Conservation (phyloP, 495 filamentous ascomycete species). For the Aspergillus nidulans region DNA sequence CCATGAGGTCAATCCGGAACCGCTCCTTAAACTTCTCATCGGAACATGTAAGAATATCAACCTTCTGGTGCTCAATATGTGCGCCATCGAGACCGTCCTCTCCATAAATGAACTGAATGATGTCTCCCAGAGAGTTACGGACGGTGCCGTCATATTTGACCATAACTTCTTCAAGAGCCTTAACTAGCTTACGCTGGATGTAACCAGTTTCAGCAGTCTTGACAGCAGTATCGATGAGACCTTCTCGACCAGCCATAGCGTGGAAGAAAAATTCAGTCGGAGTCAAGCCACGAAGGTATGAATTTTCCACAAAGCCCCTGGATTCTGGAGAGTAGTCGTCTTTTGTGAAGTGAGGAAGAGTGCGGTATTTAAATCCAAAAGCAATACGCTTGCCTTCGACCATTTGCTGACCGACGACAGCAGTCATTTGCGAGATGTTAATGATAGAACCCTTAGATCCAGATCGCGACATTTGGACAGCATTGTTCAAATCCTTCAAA, state of each 20-base stretch:
- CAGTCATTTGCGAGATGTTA: conserved; percentile 99
- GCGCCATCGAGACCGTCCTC: conserved; percentile 93
- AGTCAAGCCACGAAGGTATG: conserved; percentile 92
- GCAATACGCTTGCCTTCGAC: conserved; percentile 99
- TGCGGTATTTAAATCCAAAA: conserved; percentile 98
- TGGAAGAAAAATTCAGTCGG: conserved; percentile 99
- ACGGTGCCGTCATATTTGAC: conserved; percentile 97
- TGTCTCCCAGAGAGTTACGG: conserved; percentile 91
- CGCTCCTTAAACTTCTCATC: conserved; percentile 66
- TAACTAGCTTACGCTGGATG: conserved; percentile 96
- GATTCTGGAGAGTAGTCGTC: conserved; percentile 98
- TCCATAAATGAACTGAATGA: conserved; percentile 96
- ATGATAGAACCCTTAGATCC: conserved; percentile 98
- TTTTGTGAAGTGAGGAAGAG: conserved; percentile 96
- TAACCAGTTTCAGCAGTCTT: conserved; percentile 99
- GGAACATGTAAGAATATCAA: conserved; percentile 79
- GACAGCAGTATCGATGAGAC: conserved; percentile 98
- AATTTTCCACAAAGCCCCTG: conserved; percentile 98
- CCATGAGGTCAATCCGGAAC: conserved; percentile 95
- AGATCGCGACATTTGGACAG: conserved; percentile 89
- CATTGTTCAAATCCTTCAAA: conserved; percentile 93
- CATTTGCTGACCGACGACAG: conserved; percentile 93
- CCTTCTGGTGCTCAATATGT: conserved; percentile 82
- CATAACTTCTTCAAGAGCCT: conserved; percentile 96
- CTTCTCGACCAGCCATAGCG: conserved; percentile 99